Percentiles rank a stretch among this genome's conserved stretches.
Evolutionary conservation across 257 asterid species (phyloP).

Genomic region (Gentiana straminea): DNA sequence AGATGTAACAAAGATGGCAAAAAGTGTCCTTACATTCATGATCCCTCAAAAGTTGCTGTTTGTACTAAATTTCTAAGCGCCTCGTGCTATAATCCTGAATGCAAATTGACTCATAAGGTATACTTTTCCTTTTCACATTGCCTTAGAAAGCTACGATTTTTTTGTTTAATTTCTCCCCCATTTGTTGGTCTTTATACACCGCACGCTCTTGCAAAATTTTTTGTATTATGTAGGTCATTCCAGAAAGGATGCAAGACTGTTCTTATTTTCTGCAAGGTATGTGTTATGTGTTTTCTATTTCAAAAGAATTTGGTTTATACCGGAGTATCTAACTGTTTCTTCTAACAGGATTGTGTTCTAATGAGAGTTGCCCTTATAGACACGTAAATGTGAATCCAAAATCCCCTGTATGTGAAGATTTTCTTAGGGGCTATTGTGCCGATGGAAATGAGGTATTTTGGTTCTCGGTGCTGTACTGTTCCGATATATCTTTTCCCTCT

Average conservation of each 20-base stretch:
- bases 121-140: conserved; percentile 4
- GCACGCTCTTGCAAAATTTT: conserved; percentile 6
- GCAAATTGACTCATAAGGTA: conserved; percentile 96
- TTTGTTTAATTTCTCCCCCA: not conserved
- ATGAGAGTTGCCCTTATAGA: conserved; percentile 86
- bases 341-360: conserved; percentile 77
- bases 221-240: conserved; percentile 53
- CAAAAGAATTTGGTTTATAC: not conserved
- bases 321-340: conserved; percentile 16
- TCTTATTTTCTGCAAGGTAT: conserved; percentile 85
- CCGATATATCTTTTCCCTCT: not conserved
- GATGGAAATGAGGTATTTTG: conserved; percentile 84
- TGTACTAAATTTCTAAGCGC: conserved; percentile 87
- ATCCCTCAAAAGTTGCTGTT: conserved; percentile 78
- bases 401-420: conserved; percentile 66
- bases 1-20: conserved; percentile 86
- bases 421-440: conserved; percentile 89
- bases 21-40: conserved; percentile 79
- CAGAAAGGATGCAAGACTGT: conserved; percentile 98
- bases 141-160: not conserved
- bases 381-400: conserved; percentile 73
- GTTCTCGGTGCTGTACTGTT: conserved; percentile 11
- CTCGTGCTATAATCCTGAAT: conserved; percentile 51
- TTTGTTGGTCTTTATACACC: conserved; percentile 5
- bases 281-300: conserved; percentile 6